These are phyloP conservation scores for Ananas comosus DNA, from an alignment of 176 grass and related monocot species.

Conservation along the genomic window DNA sequence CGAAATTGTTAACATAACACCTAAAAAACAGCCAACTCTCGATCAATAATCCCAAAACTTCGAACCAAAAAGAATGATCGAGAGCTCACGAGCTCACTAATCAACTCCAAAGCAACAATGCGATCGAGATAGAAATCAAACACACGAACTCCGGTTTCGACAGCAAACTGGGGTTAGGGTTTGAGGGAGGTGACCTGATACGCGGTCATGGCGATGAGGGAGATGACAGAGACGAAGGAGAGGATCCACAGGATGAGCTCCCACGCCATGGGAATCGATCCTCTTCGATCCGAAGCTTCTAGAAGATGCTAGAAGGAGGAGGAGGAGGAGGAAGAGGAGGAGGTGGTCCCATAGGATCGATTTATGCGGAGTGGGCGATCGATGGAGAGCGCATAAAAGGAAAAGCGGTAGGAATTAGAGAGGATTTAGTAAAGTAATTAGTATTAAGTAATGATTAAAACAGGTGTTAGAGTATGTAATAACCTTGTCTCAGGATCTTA, in stretches of 20 bases:
- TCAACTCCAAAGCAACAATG: background rate
- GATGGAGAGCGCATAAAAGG: no score
- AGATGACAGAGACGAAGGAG: conserved; percentile 62
- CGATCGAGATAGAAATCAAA: background rate
- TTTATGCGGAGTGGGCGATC: no score
- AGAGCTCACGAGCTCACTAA: no score
- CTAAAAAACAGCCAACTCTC: no score
- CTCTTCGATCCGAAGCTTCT: background rate
- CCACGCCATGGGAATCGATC: conserved; percentile 36
- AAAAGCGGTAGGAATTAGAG: no score
- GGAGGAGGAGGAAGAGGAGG: conserved; percentile 7
- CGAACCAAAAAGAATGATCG: no score
- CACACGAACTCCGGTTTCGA: background rate
- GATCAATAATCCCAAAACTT: no score
- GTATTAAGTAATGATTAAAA: no score
- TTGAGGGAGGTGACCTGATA: conserved; percentile 47
- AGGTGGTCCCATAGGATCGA: no score
- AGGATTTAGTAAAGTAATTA: no score
- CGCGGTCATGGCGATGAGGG: conserved; percentile 56
- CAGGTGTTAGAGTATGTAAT: no score
- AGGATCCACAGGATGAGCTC: conserved; percentile 77
- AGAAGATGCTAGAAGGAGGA: background rate
- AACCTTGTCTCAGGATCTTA: no score
- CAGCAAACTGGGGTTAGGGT: background rate
- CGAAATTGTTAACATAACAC: background rate